These are phyloP conservation scores for Pneumocystis oryctolagi DNA, from an alignment of 1,139 yeast species.

Conservation along the genomic window DNA sequence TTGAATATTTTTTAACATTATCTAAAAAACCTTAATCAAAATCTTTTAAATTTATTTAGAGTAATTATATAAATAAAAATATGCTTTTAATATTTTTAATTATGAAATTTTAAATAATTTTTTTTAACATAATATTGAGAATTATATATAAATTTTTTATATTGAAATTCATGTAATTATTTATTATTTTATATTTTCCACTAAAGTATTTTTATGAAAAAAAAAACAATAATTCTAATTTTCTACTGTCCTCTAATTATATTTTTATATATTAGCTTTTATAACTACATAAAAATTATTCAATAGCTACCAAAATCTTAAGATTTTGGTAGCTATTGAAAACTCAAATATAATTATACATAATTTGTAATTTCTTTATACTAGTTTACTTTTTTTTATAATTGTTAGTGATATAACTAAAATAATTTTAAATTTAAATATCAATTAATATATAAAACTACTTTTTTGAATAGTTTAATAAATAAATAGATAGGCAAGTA, in stretches of 20 bases:
- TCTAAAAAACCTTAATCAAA: no score
- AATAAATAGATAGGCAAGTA: neutral
- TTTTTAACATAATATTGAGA: neutral
- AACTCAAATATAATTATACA: slow-evolving; percentile 47
- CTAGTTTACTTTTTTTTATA: slow-evolving; percentile 1
- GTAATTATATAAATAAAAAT: no score
- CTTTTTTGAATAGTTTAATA: neutral
- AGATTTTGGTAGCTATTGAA: slow-evolving; percentile 42
- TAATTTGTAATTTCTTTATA: slow-evolving; percentile 60
- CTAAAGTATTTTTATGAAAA: slow-evolving; percentile 38
- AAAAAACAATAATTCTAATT: slow-evolving; percentile 43
- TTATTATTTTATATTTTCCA: slow-evolving; percentile 61
- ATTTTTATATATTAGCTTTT: slow-evolving; percentile 73
- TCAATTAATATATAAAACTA: neutral
- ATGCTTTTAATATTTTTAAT: no score
- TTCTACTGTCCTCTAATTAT: slow-evolving; percentile 60
- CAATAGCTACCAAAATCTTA: slow-evolving; percentile 54
- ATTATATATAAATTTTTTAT: neutral
- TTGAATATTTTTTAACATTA: no score
- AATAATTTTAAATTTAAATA: neutral
- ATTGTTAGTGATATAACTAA: neutral
- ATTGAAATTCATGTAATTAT: no score
- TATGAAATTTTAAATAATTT: no score
- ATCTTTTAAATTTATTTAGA: no score
- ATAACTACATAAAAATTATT: slow-evolving; percentile 78